Percentiles rank a stretch among this genome's conserved stretches.
Evolutionary conservation across 129 eudicot genomes (phyloP).

Genomic region (Arctium minus): DNA sequence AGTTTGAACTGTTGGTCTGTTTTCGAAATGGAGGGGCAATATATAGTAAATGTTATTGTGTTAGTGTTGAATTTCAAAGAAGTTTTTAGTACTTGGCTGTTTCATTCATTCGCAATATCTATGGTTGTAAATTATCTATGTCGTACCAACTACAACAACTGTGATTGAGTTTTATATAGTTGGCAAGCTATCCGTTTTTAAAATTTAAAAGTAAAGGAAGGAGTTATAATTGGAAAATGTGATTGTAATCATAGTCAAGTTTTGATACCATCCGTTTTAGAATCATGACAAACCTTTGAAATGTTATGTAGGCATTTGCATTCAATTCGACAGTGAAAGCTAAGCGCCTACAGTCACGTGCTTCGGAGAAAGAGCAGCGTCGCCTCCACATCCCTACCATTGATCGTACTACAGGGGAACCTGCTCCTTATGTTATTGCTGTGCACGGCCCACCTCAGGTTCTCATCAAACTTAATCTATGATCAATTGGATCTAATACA

Average conservation of each 20-base stretch:
- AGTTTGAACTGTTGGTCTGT: not conserved
- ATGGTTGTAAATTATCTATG: not conserved
- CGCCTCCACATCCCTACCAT: constrained; percentile 77
- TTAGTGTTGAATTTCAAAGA: not conserved
- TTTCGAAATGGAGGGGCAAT: not conserved
- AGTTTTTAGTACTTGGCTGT: not conserved
- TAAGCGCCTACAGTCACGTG: constrained; percentile 67
- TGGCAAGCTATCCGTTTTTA: not conserved
- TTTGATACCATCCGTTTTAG: not conserved
- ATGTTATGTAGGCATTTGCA: constrained; percentile 71
- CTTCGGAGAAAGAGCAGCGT: constrained; percentile 92
- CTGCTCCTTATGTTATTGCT: constrained; percentile 85
- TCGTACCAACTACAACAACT: not conserved
- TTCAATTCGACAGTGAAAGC: constrained; percentile 83
- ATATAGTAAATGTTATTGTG: not conserved
- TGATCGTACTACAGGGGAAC: constrained; percentile 63
- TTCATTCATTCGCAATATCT: not conserved
- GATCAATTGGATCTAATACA: not conserved
- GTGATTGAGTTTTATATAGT: not conserved
- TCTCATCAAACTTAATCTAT: not conserved
- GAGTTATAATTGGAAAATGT: not conserved
- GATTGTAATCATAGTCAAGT: not conserved
- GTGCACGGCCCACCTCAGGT: constrained; percentile 98
- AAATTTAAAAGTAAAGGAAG: not conserved
- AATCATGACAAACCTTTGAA: not conserved